Base-by-base conservation (phyloP, 1,284 basidiomycete species). In the Caloboletus firmus region DNA sequence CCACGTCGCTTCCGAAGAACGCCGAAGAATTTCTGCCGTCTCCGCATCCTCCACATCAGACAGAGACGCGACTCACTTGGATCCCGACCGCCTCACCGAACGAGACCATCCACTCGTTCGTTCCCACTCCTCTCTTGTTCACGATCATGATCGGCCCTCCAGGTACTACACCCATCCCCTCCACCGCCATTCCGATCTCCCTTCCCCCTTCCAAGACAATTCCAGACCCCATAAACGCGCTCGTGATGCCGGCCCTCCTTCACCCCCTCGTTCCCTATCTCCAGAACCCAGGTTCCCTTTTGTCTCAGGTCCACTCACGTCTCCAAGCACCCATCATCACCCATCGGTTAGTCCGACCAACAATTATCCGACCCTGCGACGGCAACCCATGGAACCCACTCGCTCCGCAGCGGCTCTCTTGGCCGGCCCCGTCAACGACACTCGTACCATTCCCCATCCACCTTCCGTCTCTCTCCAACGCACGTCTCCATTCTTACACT, bases 1-100 rank as follows among this genome's bases (percentile, higher is more conserved):
- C 13, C 79, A 82, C 64, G 81, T 75, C 31, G 81, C 81, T 1
- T 77, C 77, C 0, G 76, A 79, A 58, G 81, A 83, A 57, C 74
- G 76, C 45, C 72, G 78, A 48, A 67, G 79, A 46, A 69, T 81
- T 36, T 40, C 50, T 32, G 55, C 55, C 13, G 45, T 40, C 22
- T 36, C 45, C 22, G 30, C 43, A 13, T 18, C 31, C 44, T 22
- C 45, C 11, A 13, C 11, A 18, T 34, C 45, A 28, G 40, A 45
- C 39, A 47, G 45, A 44, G 34, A 46, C 32, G 22, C 36, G 11
- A n/a, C 45, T 36, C 22, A 24, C 45, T n/a, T 30, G 9, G 24
- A 47, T 20, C 26, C 26, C 20, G 46, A 47, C 18, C 42, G 18
- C 26, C 12, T 45, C 46, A 2, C 10, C 15, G 41, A 47, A 47